Evolutionary conservation across 2,329 filamentous ascomycete species (phyloP).

Genomic region (Pseudogymnoascus destructans): DNA sequence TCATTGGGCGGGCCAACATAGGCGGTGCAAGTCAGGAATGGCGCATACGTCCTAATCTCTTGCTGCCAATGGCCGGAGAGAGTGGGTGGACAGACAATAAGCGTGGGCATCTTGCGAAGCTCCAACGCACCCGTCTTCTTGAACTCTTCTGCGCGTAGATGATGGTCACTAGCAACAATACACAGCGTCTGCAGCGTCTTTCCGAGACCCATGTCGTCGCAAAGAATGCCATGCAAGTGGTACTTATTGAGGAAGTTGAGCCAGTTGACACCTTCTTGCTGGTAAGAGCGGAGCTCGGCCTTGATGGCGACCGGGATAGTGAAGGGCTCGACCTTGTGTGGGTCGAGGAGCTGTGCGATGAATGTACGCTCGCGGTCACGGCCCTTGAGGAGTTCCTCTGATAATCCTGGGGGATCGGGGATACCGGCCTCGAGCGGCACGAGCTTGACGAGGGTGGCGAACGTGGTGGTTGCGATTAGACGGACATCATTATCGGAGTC

Average conservation of each 20-base stretch:
- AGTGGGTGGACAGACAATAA: constrained; percentile 93
- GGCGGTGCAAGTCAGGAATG: constrained; percentile 77
- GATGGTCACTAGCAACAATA: constrained; percentile 95
- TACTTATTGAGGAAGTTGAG: constrained; percentile 96
- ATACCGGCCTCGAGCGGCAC: constrained; percentile 96
- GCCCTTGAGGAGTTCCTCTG: constrained; percentile 74
- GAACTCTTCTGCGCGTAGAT: constrained; percentile 82
- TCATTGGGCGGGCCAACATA: constrained; percentile 85
- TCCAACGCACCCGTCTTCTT: constrained; percentile 69
- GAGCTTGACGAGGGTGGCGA: constrained; percentile 91
- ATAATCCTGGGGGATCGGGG: constrained; percentile 86
- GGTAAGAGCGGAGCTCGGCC: constrained; percentile 88
- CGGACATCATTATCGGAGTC: constrained; percentile 94
- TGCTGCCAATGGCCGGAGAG: constrained; percentile 98
- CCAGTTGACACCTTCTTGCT: constrained; percentile 99
- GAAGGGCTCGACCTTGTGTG: constrained; percentile 92
- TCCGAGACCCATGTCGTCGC: constrained; percentile 97
- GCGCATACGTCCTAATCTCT: constrained; percentile 89
- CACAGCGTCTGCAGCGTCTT: constrained; percentile 96
- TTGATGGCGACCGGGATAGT: constrained; percentile 93
- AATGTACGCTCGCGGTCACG: constrained; percentile 92
- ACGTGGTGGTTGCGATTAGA: constrained; percentile 88
- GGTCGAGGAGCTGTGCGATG: constrained; percentile 89
- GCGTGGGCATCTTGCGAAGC: constrained; percentile 65
- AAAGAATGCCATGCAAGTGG: constrained; percentile 93